Conservation (phyloP, 805 yeast genomes). For the Clavispora phyllophila region DNA sequence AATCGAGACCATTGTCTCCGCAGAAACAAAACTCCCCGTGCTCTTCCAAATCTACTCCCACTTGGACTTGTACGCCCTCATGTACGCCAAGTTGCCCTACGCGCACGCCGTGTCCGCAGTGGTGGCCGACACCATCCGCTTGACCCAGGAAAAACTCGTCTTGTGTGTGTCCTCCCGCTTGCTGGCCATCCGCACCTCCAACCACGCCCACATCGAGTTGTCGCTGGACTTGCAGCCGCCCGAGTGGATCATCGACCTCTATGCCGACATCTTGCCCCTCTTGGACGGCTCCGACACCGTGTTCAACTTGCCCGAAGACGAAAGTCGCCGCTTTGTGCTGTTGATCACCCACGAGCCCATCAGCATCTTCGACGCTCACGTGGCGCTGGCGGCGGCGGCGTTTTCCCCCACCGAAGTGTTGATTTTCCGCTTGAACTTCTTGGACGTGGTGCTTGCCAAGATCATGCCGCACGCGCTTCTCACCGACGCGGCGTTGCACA, state of each 20-base stretch:
- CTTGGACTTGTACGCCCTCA: slow-evolving; percentile 61
- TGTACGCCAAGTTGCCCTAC: slow-evolving; percentile 47
- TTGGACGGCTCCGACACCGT: slow-evolving; percentile 43
- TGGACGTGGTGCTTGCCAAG: slow-evolving; percentile 54
- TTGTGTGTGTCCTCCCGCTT: slow-evolving; percentile 25
- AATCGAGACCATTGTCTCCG: slow-evolving; percentile 62
- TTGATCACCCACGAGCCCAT: slow-evolving; percentile 46
- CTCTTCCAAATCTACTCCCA: slow-evolving; percentile 58
- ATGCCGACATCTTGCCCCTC: slow-evolving; percentile 54
- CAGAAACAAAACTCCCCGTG: slow-evolving; percentile 53
- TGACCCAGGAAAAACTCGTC: slow-evolving; percentile 24
- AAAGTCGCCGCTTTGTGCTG: slow-evolving; percentile 31
- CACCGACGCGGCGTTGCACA: slow-evolving; percentile 29
- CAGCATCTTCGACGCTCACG: slow-evolving; percentile 31
- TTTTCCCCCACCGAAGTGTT: slow-evolving; percentile 28
- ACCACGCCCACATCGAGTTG: slow-evolving; percentile 36
- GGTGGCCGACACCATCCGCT: slow-evolving; percentile 19
- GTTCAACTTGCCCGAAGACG: slow-evolving; percentile 34
- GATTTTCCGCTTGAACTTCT: slow-evolving; percentile 52
- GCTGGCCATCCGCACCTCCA: slow-evolving; percentile 29
- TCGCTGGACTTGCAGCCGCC: slow-evolving; percentile 69
- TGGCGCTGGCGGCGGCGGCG: slow-evolving; percentile 21
- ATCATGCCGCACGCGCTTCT: slow-evolving; percentile 44
- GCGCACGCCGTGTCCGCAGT: slow-evolving; percentile 19
- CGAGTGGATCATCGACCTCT: slow-evolving; percentile 72